Conservation (phyloP, 176 grass and related monocot species). For the Musa beccarii region DNA sequence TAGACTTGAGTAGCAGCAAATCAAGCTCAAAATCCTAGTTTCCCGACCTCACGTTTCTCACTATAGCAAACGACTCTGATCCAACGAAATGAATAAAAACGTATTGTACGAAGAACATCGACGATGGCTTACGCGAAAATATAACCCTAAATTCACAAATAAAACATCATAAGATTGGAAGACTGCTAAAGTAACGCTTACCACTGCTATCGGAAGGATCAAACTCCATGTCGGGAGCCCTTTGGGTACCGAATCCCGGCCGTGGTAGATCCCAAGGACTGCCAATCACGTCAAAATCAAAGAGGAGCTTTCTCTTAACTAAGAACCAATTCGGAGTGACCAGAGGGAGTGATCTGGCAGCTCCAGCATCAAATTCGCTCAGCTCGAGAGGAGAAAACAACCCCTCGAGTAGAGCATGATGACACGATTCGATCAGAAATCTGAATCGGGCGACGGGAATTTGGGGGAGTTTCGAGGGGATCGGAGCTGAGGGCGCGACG, state of each 20-base stretch:
- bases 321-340: background rate
- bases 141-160: slow-evolving; percentile 7
- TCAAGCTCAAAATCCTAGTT: background rate
- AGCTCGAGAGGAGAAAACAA: background rate
- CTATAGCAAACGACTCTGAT: background rate
- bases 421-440: background rate
- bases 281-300: background rate
- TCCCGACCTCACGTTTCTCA: background rate
- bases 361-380: background rate
- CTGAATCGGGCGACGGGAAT: background rate
- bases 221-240: background rate
- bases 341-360: background rate
- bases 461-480: background rate
- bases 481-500: background rate
- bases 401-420: background rate
- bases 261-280: too few species aligned
- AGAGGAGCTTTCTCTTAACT: background rate
- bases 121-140: background rate
- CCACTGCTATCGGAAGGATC: slow-evolving; percentile 6
- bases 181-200: background rate
- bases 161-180: background rate
- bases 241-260: background rate
- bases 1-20: background rate
- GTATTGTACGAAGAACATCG: background rate
- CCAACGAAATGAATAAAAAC: background rate